These are phyloP conservation scores for Aspergillus tamarii DNA, from an alignment of 2,329 filamentous ascomycete genomes.

Conservation along the genomic window DNA sequence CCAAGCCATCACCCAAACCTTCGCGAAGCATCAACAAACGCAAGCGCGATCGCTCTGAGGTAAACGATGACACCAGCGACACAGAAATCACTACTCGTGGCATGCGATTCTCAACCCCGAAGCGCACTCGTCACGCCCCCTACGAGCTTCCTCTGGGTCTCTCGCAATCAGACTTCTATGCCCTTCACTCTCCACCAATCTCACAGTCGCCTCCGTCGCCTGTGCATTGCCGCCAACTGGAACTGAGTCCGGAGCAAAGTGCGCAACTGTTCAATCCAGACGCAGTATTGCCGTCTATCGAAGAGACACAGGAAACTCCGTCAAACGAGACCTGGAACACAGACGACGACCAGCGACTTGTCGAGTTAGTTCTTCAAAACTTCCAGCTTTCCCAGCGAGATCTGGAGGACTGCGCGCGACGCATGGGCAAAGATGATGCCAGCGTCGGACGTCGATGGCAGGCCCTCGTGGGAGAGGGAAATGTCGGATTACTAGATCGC, in stretches of 20 bases:
- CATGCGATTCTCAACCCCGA: slow-evolving; percentile 47
- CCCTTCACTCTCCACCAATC: slow-evolving; percentile 40
- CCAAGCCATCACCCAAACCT: slow-evolving; percentile 23
- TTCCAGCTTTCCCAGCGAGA: slow-evolving; percentile 47
- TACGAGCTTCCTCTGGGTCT: slow-evolving; percentile 50
- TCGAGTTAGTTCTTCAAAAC: slow-evolving; percentile 49
- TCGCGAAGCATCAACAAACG: slow-evolving; percentile 45
- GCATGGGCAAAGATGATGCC: slow-evolving; percentile 45
- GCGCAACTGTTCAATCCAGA: slow-evolving; percentile 32
- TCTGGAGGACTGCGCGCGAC: slow-evolving; percentile 50
- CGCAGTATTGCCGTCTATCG: slow-evolving; percentile 41
- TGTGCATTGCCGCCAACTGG: slow-evolving; percentile 20
- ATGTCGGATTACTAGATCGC: slow-evolving; percentile 43
- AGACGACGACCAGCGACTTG: slow-evolving; percentile 46
- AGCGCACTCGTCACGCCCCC: slow-evolving; percentile 47
- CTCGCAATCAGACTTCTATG: slow-evolving; percentile 47
- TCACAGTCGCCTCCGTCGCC: slow-evolving; percentile 37
- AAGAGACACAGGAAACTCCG: slow-evolving; percentile 29
- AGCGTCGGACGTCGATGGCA: slow-evolving; percentile 48
- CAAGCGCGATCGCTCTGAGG: slow-evolving; percentile 36
- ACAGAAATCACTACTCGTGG: slow-evolving; percentile 19
- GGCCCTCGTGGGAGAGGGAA: slow-evolving; percentile 46
- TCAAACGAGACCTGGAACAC: slow-evolving; percentile 36
- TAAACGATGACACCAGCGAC: slow-evolving; percentile 21
- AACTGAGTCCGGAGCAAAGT: slow-evolving; percentile 13